Evolutionary conservation across 1,284 basidiomycete genomes (phyloP).

Genomic region (Ceratobasidium sp.): DNA sequence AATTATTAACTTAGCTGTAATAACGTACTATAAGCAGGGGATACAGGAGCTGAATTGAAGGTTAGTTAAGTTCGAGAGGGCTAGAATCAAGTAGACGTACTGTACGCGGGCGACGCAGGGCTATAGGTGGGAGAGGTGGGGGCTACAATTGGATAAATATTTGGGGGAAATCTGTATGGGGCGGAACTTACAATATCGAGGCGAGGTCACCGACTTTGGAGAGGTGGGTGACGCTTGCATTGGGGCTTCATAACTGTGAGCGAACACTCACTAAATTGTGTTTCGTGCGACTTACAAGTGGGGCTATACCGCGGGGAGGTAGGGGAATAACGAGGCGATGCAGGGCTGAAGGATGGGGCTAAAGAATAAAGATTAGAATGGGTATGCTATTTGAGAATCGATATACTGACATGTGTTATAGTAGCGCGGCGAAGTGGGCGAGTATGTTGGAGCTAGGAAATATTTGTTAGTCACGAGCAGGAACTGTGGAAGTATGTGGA

Average conservation of each 20-base stretch:
- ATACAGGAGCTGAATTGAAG: conserved; percentile 73
- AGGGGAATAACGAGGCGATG: conserved; percentile 86
- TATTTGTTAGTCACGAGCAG: conserved; percentile 58
- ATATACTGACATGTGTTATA: conserved; percentile 34
- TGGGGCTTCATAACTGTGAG: conserved; percentile 64
- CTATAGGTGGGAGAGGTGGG: conserved; percentile 86
- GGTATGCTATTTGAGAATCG: background rate
- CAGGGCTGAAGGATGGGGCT: conserved; percentile 87
- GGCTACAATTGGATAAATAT: conserved; percentile 74
- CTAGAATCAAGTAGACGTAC: conserved; percentile 62
- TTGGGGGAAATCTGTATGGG: conserved; percentile 48
- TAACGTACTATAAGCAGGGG: conserved; percentile 77
- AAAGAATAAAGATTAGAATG: conserved; percentile 64
- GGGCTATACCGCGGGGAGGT: conserved; percentile 89
- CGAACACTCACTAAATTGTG: conserved; percentile 48
- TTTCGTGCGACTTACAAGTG: conserved; percentile 59
- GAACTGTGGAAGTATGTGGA: conserved; percentile 70
- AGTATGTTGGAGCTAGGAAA: conserved; percentile 82
- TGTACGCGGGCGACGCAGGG: conserved; percentile 74
- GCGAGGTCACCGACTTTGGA: conserved; percentile 87
- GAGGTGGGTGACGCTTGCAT: conserved; percentile 86
- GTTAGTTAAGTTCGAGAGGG: conserved; percentile 19
- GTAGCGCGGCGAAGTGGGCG: conserved; percentile 85
- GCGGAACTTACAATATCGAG: conserved; percentile 82
- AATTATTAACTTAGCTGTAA: background rate